These are phyloP conservation scores for Diaporthe velutina DNA, from an alignment of 2,329 filamentous ascomycete species.

Conservation along the genomic window DNA sequence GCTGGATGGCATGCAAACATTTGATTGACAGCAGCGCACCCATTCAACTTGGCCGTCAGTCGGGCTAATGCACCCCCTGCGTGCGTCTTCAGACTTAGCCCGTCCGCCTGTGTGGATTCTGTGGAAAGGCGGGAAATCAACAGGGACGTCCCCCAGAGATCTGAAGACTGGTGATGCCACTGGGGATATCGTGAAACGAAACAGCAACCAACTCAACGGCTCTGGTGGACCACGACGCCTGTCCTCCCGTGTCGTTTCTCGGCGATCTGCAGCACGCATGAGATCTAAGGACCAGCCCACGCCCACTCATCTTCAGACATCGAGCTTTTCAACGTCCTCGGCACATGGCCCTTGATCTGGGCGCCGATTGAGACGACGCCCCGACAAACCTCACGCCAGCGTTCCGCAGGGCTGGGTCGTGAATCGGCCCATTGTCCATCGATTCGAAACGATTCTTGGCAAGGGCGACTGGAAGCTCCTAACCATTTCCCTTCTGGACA, in stretches of 20 bases:
- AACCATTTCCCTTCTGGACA: slow-evolving; percentile 4
- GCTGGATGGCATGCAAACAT: slow-evolving; percentile 9
- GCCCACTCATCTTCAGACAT: neutral
- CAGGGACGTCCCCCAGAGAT: slow-evolving; percentile 22
- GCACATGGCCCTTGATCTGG: slow-evolving; percentile 16
- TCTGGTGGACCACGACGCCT: slow-evolving; percentile 17
- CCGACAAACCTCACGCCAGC: slow-evolving; percentile 20
- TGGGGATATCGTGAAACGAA: slow-evolving; percentile 31
- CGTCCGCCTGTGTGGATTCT: neutral
- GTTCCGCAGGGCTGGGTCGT: slow-evolving; percentile 25
- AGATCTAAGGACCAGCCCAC: slow-evolving; percentile 4
- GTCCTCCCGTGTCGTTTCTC: neutral
- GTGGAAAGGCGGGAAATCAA: slow-evolving; percentile 5
- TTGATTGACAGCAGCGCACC: slow-evolving; percentile 1
- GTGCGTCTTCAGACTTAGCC: neutral
- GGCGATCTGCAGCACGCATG: slow-evolving; percentile 26
- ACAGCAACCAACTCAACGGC: slow-evolving; percentile 16
- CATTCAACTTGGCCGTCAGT: slow-evolving; percentile 9
- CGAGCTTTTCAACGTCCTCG: neutral
- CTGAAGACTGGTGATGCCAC: neutral
- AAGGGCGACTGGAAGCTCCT: neutral
- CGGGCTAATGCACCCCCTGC: slow-evolving; percentile 10
- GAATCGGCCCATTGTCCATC: slow-evolving; percentile 19
- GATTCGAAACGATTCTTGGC: neutral
- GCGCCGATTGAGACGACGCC: slow-evolving; percentile 15